These are phyloP conservation scores for Stagonosporopsis tanaceti DNA, from an alignment of 2,329 filamentous ascomycete genomes.

Conservation along the genomic window DNA sequence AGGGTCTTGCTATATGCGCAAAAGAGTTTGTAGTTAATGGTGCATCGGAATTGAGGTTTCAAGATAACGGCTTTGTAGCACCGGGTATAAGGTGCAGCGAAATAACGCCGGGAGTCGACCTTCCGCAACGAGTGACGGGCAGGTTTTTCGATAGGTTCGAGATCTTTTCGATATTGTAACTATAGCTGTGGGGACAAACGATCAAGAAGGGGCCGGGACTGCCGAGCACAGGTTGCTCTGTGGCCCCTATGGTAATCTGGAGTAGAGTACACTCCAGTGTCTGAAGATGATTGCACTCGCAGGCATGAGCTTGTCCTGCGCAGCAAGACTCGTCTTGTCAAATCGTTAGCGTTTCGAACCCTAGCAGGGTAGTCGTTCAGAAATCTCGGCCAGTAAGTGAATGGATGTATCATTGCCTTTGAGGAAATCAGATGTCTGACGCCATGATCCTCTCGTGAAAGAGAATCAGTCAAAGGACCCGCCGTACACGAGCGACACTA, in stretches of 20 bases:
- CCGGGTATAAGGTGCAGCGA: conserved; percentile 11
- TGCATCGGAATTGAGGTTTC: conserved; percentile 8
- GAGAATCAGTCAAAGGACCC: background rate
- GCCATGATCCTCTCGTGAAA: background rate
- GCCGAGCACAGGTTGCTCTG: conserved; percentile 2
- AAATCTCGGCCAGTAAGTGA: background rate
- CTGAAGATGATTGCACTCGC: conserved; percentile 12
- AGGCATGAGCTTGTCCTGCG: conserved; percentile 15
- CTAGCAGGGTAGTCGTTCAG: background rate
- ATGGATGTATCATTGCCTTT: background rate
- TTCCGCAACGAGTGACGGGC: conserved; percentile 4
- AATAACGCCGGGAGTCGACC: conserved; percentile 10
- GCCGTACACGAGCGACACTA: background rate
- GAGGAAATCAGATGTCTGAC: background rate
- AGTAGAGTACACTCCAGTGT: conserved; percentile 4
- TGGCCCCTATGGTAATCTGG: conserved; percentile 2
- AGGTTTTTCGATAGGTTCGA: conserved; percentile 10
- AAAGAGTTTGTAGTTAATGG: background rate
- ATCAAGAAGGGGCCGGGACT: conserved; percentile 7
- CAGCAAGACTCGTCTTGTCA: background rate
- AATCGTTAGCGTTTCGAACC: conserved; percentile 7
- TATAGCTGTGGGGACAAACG: conserved; percentile 3
- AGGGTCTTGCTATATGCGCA: background rate
- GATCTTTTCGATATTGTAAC: background rate
- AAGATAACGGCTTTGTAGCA: conserved; percentile 12